Evolutionary conservation across 73 alveolate genomes (phyloP).

Genomic region (Stentor coeruleus): DNA sequence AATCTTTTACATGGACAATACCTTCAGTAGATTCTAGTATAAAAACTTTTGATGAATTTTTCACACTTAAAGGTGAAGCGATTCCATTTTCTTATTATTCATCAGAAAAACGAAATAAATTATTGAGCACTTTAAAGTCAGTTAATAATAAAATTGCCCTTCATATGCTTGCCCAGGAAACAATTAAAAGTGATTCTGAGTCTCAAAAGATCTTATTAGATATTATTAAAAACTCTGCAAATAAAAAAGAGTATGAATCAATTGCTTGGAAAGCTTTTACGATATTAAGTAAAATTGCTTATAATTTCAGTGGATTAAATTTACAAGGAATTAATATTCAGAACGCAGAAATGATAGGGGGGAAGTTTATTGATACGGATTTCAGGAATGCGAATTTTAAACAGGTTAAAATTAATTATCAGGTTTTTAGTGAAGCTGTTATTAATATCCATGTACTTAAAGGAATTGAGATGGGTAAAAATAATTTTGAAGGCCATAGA

Average conservation of each 20-base stretch:
- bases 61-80: too few species aligned
- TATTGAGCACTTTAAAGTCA: too few species aligned
- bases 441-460: not conserved
- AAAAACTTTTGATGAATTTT: too few species aligned
- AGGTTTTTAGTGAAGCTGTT: not conserved
- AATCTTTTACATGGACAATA: too few species aligned
- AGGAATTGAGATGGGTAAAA: not conserved
- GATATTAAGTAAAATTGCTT: not conserved
- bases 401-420: not conserved
- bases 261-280: not conserved
- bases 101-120: too few species aligned
- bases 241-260: not conserved
- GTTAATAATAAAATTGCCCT: too few species aligned
- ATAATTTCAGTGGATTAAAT: too few species aligned
- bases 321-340: not conserved
- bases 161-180: not conserved
- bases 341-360: not conserved
- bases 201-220: not conserved
- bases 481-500: not conserved
- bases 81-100: too few species aligned
- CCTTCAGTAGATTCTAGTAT: too few species aligned
- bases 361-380: not conserved
- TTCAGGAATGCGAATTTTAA: too few species aligned
- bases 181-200: not conserved
- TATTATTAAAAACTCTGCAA: not conserved